Evolutionary conservation across 164 flowering plant species (phyloP), one percentile per base, ranked within the genome.

Genomic region (Kalanchoe fedtschenkoi): DNA sequence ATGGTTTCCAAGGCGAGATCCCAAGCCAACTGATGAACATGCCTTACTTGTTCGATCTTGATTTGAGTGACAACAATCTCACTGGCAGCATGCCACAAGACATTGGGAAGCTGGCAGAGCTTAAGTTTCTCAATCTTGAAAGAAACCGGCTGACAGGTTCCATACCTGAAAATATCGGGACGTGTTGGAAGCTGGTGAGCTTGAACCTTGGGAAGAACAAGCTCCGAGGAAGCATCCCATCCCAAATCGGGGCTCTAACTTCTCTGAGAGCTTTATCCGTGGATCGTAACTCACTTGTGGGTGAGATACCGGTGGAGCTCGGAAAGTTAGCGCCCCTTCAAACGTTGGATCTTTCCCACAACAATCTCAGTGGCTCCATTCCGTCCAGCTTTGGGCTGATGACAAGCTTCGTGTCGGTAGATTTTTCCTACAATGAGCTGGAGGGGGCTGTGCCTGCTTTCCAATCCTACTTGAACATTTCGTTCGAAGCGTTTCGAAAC

Each of bases 341-440:
- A 63, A 58, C 7, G 1, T 39, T 74, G 13, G 61, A 64, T 42
- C 62, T 74, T 33, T 73, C 76, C 9, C 68, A 67, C 61, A 73
- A 70, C 29, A 24, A 60, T 11, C 71, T 73, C 13, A 21, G 55
- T 1, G 76, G 76, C 6, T n/a, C 54, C 10, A 59, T 70, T 33
- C 68, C 70, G 0, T 8, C 53, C 2, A 16, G 41, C 22, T 54
- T 73, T 8, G 62, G 22, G 3, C 13, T 34, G 7, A 65, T 72
- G 75, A 6, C 3, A 4, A 42, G 67, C 44, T 24, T 73, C 42
- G 0, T n/a, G 1, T 17, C 14, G 13, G 38, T 69, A 11, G 73
- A 71, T 60, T 33, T 69, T 17, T 69, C 73, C 7, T 57, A 57
- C 53, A 70, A 70, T 53, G 15, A 38, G 3, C 51, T 70, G 46